Percentiles rank a stretch among this genome's conserved stretches.
Evolutionary conservation across 441 rosid species (phyloP).

Genomic region (Macaranga tanarius): DNA sequence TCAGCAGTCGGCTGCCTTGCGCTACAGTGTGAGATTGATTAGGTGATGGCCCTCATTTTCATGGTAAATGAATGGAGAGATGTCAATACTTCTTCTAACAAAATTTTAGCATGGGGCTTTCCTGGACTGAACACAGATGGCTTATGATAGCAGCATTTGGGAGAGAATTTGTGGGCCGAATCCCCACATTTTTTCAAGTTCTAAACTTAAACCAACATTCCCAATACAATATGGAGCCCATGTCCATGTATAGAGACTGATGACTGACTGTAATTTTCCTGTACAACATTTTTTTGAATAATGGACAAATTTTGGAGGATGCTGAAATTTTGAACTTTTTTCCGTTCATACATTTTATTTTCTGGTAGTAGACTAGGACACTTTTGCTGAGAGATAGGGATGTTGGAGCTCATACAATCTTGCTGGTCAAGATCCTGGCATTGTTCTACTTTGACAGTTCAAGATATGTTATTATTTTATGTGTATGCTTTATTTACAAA

Average conservation of each 20-base stretch:
- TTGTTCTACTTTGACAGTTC: neutral
- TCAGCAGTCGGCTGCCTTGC: conserved; percentile 9
- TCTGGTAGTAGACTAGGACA: neutral
- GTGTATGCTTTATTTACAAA: neutral
- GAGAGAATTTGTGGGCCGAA: neutral
- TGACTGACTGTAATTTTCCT: neutral
- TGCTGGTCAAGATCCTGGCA: neutral
- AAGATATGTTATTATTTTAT: neutral
- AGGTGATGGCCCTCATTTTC: neutral
- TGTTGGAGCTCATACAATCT: neutral
- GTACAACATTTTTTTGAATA: neutral
- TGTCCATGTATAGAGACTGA: neutral
- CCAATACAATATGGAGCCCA: neutral
- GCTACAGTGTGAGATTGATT: conserved; percentile 2
- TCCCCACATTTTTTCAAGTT: neutral
- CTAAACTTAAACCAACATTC: neutral
- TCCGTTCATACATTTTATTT: neutral
- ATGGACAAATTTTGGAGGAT: neutral
- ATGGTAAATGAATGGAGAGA: conserved; percentile 15
- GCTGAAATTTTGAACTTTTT: neutral
- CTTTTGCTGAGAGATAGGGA: neutral
- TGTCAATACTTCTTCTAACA: neutral
- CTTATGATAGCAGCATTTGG: neutral
- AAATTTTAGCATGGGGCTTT: conserved; percentile 10
- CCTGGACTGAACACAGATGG: conserved; percentile 13